Conservation (phyloP, 257 asterid genomes). For the Rehmannia glutinosa region DNA sequence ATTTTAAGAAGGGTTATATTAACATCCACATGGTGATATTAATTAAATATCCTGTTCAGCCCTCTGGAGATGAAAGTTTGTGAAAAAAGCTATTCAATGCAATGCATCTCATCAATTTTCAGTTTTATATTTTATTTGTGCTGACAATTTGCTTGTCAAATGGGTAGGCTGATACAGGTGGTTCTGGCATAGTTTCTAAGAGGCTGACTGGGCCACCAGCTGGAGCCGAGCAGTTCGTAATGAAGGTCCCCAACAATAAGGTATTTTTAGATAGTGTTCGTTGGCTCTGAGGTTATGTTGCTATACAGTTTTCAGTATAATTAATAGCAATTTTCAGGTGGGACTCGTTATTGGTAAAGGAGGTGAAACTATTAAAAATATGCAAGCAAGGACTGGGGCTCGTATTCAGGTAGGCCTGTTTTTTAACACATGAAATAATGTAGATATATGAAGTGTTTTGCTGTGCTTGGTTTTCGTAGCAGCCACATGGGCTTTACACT, state of each 20-base stretch:
- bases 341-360: slow-evolving; percentile 99
- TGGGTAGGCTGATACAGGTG: slow-evolving; percentile 81
- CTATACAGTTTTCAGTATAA: background rate
- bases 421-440: background rate
- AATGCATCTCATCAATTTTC: background rate
- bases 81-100: background rate
- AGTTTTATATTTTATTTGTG: background rate
- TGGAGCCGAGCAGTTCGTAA: slow-evolving; percentile 67
- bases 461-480: background rate
- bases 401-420: slow-evolving; percentile 63
- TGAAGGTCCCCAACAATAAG: slow-evolving; percentile 82
- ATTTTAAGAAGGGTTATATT: background rate
- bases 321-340: slow-evolving; percentile 42
- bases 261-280: slow-evolving; percentile 22
- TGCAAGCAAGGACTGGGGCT: slow-evolving; percentile 90
- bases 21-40: background rate
- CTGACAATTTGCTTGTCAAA: slow-evolving; percentile 14
- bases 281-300: background rate
- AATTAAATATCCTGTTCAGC: background rate
- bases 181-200: slow-evolving; percentile 63
- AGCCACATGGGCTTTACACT: too few species aligned
- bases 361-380: slow-evolving; percentile 87
- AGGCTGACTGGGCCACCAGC: slow-evolving; percentile 50
- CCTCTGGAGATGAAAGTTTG: background rate
- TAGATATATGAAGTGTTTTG: background rate